A percentile compares a stretch with the other conserved stretches of the same genome.
Evolutionary conservation across 352 stramenopile genomes (phyloP).

Genomic region (Globisporangium viniferum): DNA sequence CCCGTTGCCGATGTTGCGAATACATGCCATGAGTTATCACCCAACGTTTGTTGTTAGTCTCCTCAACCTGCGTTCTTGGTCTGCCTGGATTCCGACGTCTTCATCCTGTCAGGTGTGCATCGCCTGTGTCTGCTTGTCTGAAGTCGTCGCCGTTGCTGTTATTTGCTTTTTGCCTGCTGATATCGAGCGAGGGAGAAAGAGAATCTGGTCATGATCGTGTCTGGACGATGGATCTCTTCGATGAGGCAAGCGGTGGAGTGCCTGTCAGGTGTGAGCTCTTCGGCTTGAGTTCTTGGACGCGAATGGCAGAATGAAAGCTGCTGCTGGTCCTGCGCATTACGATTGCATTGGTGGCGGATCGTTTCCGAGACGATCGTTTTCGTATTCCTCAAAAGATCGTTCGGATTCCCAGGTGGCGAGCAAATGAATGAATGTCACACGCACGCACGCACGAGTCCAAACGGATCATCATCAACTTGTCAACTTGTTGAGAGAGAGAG

Average conservation of each 20-base stretch:
- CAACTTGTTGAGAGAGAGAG: not conserved
- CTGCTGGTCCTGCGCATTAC: not conserved
- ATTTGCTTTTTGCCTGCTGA: too few relatives aligned
- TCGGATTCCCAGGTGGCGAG: not conserved
- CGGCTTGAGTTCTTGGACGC: not conserved
- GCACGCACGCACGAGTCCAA: not conserved
- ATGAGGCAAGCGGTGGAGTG: not conserved
- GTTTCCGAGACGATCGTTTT: not conserved
- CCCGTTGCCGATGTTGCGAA: constrained; percentile 7
- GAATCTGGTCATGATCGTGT: not conserved
- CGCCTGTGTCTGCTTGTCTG: not conserved
- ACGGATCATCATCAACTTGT: not conserved
- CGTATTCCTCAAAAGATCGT: not conserved
- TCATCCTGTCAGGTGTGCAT: not conserved
- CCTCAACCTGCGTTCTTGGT: not conserved
- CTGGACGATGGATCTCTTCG: not conserved
- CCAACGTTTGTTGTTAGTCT: not conserved
- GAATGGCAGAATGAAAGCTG: not conserved
- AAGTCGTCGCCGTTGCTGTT: too few relatives aligned
- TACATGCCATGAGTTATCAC: constrained; percentile 11
- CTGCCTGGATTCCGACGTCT: not conserved
- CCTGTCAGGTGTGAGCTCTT: not conserved
- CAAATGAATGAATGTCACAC: not conserved
- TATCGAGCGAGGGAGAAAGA: too few relatives aligned
- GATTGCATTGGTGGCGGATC: not conserved